Evolutionary conservation across 305 asterid species (phyloP), one percentile per base, ranked within the genome.

Genomic region (Fraxinus sp.): DNA sequence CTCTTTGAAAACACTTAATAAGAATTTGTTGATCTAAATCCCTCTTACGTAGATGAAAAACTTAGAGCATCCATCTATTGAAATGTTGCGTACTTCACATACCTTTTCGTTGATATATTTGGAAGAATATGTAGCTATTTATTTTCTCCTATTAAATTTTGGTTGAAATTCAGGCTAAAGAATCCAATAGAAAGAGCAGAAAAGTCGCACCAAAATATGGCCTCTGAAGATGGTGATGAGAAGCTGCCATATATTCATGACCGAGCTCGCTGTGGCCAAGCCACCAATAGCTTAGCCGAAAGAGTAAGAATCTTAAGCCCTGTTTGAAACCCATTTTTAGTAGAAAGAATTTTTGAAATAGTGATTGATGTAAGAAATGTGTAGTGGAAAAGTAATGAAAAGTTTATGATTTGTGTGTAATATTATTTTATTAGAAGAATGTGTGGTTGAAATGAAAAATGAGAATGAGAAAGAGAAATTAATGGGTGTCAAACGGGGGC

Each of bases 231-330:
- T 16, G 85, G 76, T 39, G 86, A 75, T 9, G 88, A 89, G 74
- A 81, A 86, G 80, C 83, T 89, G 3, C 90, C 90, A 1, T 89
- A 89, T 8, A 88, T 87, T 80, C 92, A 89, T 10, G 90, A 87
- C 55, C 84, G 92, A 71, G 92, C 90, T 20, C 88, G 89, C 24
- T 84, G 91, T 0, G 92, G 92, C 57, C 89, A 89, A 85, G 90
- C 90, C 37, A 89, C 90, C 4, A 86, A 84, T 84, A 89, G 90
- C 80, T 83, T 95, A 88, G 99, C 99, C 77, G 99, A 95, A 84
- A 92, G 99, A 83, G 99, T 95, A 90, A 87, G 81, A 7, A 55
- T 77, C 85, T 85, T 73, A 55, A 44, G n/a, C 24, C 24, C 24
- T 22, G 24, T 22, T 22, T 22, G 24, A 22, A 22, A 22, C 24